Evolutionary conservation across 192 early-diverging fungal species (phyloP).

Genomic region (Coemansia sp.): DNA sequence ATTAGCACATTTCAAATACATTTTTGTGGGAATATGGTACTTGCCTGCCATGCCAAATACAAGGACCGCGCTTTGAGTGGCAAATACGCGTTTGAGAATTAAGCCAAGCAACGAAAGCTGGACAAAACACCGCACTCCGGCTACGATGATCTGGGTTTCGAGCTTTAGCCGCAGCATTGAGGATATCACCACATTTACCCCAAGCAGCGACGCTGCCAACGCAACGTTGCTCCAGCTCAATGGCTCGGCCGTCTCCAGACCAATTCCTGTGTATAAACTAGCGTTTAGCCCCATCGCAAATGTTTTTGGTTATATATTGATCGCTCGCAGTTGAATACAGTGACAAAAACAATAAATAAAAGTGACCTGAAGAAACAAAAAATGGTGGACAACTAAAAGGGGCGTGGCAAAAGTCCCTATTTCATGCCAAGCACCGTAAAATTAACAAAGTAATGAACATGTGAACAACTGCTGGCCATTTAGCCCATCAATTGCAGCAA

Average conservation of each 20-base stretch:
- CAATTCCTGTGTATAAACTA: not conserved
- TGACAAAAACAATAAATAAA: not conserved
- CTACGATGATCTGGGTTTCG: conserved; percentile 61
- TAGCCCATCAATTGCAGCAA: not conserved
- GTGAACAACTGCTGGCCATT: not conserved
- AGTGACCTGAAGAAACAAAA: not conserved
- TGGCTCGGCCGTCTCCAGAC: conserved; percentile 5
- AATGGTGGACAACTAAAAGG: not conserved
- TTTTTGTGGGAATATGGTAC: too few species aligned
- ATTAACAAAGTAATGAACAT: not conserved
- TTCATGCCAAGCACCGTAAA: too few species aligned
- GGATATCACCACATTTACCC: conserved; percentile 35
- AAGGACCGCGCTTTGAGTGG: conserved; percentile 55
- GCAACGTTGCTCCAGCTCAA: conserved; percentile 48
- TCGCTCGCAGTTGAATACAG: not conserved
- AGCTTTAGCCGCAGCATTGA: conserved; percentile 25
- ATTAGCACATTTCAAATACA: not conserved
- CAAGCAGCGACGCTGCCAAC: conserved; percentile 35
- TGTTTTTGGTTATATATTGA: not conserved
- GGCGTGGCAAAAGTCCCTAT: too few species aligned
- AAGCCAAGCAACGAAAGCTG: conserved; percentile 78
- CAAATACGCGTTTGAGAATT: conserved; percentile 68
- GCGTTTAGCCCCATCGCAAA: not conserved
- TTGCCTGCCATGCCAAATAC: conserved; percentile 60
- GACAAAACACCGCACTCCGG: conserved; percentile 69